A percentile compares a stretch with the other conserved stretches of the same genome.
Conservation (phyloP, 345 rosid species). For the Salix dunnii region DNA sequence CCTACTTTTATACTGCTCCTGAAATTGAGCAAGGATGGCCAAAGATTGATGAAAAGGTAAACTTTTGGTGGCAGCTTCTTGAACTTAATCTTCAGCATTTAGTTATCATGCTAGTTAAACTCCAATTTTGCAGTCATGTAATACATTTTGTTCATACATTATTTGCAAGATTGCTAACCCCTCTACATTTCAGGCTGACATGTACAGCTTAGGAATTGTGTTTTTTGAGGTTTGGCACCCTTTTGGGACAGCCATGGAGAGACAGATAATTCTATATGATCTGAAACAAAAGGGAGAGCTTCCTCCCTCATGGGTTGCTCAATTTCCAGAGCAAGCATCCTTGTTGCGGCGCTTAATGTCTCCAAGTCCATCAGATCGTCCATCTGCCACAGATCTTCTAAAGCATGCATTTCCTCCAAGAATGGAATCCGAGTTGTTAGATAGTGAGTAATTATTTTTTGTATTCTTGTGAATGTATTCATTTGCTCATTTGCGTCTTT, state of each 20-base stretch:
- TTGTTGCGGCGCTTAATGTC: constrained; percentile 71
- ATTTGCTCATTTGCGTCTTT: neutral
- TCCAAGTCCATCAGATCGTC: constrained; percentile 95
- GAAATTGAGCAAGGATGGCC: constrained; percentile 99
- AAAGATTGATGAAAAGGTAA: constrained; percentile 94
- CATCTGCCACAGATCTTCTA: constrained; percentile 86
- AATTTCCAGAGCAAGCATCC: constrained; percentile 86
- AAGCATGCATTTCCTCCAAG: constrained; percentile 78
- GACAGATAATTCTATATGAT: constrained; percentile 63
- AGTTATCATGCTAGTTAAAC: constrained; percentile 3
- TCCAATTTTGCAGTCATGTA: constrained; percentile 2
- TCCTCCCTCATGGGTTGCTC: constrained; percentile 73
- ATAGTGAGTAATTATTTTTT: constrained; percentile 50
- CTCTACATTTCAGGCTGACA: constrained; percentile 68
- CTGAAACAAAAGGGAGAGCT: constrained; percentile 81
- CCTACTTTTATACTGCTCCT: constrained; percentile 94
- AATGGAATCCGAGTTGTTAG: constrained; percentile 85
- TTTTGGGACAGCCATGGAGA: constrained; percentile 94
- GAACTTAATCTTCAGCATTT: constrained; percentile 12
- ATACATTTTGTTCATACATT: constrained; percentile 3
- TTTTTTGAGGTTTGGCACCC: constrained; percentile 98
- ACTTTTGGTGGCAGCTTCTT: constrained; percentile 13
- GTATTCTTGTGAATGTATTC: neutral
- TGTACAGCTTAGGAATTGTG: constrained; percentile 94
- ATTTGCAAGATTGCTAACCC: constrained; percentile 6